Evolutionary conservation across 2,329 filamentous ascomycete genomes (phyloP).

Genomic region (Colletotrichum limetticola): DNA sequence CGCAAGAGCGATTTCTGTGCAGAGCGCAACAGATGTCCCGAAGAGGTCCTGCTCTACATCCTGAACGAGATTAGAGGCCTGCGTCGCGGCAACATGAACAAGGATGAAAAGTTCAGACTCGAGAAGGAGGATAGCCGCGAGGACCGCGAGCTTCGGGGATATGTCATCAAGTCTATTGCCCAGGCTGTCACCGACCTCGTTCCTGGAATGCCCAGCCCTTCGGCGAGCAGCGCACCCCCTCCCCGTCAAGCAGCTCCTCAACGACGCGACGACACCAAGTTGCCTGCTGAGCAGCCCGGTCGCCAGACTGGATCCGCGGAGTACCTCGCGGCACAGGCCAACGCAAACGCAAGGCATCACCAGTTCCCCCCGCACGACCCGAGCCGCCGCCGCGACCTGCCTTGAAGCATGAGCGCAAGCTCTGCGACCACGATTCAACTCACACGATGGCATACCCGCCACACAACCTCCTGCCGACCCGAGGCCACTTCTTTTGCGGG

Average conservation of each 20-base stretch:
- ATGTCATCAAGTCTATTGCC: conserved; percentile 79
- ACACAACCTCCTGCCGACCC: conserved; percentile 2
- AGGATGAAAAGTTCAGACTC: conserved; percentile 84
- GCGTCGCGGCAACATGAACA: conserved; percentile 84
- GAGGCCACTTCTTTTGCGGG: conserved; percentile 22
- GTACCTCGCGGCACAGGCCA: conserved; percentile 59
- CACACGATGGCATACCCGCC: neutral
- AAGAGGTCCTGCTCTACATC: conserved; percentile 91
- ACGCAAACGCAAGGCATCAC: conserved; percentile 53
- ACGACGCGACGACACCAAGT: conserved; percentile 65
- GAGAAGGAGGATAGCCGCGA: conserved; percentile 84
- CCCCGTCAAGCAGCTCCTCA: conserved; percentile 39
- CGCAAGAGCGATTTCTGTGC: conserved; percentile 78
- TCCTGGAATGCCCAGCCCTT: conserved; percentile 54
- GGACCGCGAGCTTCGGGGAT: conserved; percentile 78
- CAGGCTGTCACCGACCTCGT: conserved; percentile 77
- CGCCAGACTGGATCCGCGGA: conserved; percentile 62
- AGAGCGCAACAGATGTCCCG: conserved; percentile 83
- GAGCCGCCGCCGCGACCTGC: conserved; percentile 50
- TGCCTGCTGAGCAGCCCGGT: conserved; percentile 69
- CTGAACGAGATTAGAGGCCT: conserved; percentile 90
- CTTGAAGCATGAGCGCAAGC: conserved; percentile 39
- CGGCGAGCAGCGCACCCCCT: conserved; percentile 33
- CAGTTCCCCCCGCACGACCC: conserved; percentile 57
- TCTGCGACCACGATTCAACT: neutral